Base-by-base conservation (phyloP, 2,329 filamentous ascomycete species). In the Fusarium goolgardi region DNA sequence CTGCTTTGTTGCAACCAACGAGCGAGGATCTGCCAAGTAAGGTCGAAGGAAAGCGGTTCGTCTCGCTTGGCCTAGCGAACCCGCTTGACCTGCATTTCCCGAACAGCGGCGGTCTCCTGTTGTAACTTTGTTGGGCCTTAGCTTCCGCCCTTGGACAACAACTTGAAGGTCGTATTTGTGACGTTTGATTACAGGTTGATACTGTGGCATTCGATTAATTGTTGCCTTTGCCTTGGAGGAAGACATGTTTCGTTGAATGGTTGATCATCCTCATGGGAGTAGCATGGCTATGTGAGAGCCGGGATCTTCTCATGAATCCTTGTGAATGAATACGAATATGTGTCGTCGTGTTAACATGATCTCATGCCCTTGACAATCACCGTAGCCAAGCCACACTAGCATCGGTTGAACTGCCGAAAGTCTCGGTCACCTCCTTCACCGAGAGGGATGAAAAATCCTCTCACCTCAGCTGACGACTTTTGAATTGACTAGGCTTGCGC, bases 381-480 rank as follows among this genome's bases (percentile, higher is more conserved):
- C 45, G 40, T 29, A 45, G 56, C 43, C 43, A 56, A 57, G 58
- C 50, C 58, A 63, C 50, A 25, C 35, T 54, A 63, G 37, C 21
- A 20, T 59, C 41, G 46, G 39, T 27, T 44, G 35, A 18, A 47
- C 49, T 59, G 41, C 63, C 66, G 46, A 50, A 51, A 44, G 35
- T 51, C 35, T 55, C 53, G 31, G 32, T 53, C 43, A 64, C 53
- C 61, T 59, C 50, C 46, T 40, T 63, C 45, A 55, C 46, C 52
- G 44, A 50, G 45, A 20, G 16, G 32, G 34, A 21, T 23, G 31
- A 20, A 46, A 67, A 71, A 62, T 34, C 60, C 54, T 64, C 57
- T 59, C 59, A 50, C 54, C 71, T 71, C 71, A 73, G 61, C 71
- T 73, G 71, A 73, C 53, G 47, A 59, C 45, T 27, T 44, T 60